Evolutionary conservation across 768 basidiomycete genomes (phyloP).

Genomic region (Lactarius pseudohatsudake): DNA sequence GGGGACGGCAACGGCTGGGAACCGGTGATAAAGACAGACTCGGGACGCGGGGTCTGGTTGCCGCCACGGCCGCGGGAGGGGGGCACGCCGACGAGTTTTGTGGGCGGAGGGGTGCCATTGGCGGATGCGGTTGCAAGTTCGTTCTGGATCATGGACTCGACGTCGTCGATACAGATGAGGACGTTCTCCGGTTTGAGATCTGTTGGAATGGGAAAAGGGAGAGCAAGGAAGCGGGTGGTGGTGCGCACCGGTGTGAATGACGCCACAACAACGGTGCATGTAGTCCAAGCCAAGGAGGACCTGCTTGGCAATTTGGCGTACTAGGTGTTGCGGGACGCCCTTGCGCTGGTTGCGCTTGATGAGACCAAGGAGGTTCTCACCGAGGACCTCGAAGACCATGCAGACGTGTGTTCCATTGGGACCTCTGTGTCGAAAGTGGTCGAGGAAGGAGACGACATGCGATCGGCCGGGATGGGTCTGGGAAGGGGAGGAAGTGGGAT

Average conservation of each 20-base stretch:
- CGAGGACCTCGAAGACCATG: slow-evolving; percentile 99
- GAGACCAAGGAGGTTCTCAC: slow-evolving; percentile 92
- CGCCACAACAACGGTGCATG: slow-evolving; percentile 95
- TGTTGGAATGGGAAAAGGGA: slow-evolving; percentile 33
- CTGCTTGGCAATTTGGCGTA: slow-evolving; percentile 96
- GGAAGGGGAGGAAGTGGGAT: slow-evolving; percentile 53
- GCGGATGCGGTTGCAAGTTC: slow-evolving; percentile 63
- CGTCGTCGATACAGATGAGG: slow-evolving; percentile 94
- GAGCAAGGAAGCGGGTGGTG: slow-evolving; percentile 1
- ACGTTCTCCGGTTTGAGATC: slow-evolving; percentile 99
- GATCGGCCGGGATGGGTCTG: slow-evolving; percentile 83
- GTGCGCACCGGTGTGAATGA: slow-evolving; percentile 85
- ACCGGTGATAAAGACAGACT: slow-evolving; percentile 83
- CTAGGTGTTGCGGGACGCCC: slow-evolving; percentile 90
- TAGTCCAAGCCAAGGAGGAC: slow-evolving; percentile 94
- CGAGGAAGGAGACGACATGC: slow-evolving; percentile 96
- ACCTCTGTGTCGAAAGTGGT: slow-evolving; percentile 95
- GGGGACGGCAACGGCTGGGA: slow-evolving; percentile 92
- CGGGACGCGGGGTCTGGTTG: slow-evolving; percentile 90
- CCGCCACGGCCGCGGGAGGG: slow-evolving; percentile 91
- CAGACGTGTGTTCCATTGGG: slow-evolving; percentile 97
- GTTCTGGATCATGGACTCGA: slow-evolving; percentile 86
- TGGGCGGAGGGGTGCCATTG: slow-evolving; percentile 44
- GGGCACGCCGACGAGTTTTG: slow-evolving; percentile 88
- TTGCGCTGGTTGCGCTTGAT: slow-evolving; percentile 99